Evolutionary conservation across 2,329 filamentous ascomycete genomes (phyloP).

Genomic region (Hymenoscyphus occultus): DNA sequence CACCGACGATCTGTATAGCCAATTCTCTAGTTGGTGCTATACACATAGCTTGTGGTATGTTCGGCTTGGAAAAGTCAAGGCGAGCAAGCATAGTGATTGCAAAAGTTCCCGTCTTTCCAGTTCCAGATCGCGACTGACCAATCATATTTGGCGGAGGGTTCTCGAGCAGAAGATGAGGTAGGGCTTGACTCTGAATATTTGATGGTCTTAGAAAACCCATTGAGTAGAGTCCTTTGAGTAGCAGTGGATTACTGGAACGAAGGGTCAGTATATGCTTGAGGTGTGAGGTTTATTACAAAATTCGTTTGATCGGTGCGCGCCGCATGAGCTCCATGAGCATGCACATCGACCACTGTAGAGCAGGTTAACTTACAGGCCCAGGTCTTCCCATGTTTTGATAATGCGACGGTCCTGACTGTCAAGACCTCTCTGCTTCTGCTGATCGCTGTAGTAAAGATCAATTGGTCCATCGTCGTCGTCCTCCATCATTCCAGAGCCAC

Average conservation of each 20-base stretch:
- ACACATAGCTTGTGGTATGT: constrained; percentile 79
- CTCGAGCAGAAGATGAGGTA: constrained; percentile 80
- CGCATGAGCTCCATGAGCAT: background rate
- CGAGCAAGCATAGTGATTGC: constrained; percentile 88
- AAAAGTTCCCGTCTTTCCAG: constrained; percentile 96
- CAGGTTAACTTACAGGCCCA: constrained; percentile 67
- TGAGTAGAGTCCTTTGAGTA: constrained; percentile 67
- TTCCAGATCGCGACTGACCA: constrained; percentile 98
- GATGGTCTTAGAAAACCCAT: constrained; percentile 94
- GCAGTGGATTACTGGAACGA: constrained; percentile 43
- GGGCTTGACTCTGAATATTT: constrained; percentile 93
- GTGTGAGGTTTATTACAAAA: constrained; percentile 29
- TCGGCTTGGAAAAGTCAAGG: constrained; percentile 67
- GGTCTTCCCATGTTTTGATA: constrained; percentile 76
- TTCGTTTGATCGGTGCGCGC: background rate
- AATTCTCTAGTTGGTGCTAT: constrained; percentile 92
- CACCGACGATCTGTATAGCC: constrained; percentile 87
- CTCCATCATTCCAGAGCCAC: constrained; percentile 48
- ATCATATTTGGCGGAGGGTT: constrained; percentile 93
- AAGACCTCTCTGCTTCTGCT: constrained; percentile 81
- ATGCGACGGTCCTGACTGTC: constrained; percentile 89
- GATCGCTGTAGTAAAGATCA: constrained; percentile 85
- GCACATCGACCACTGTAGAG: background rate
- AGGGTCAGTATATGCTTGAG: constrained; percentile 36
- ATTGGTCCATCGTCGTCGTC: constrained; percentile 81